These are phyloP conservation scores for Caryopteris hybrid DNA, from an alignment of 305 asterid genomes.

Conservation along the genomic window DNA sequence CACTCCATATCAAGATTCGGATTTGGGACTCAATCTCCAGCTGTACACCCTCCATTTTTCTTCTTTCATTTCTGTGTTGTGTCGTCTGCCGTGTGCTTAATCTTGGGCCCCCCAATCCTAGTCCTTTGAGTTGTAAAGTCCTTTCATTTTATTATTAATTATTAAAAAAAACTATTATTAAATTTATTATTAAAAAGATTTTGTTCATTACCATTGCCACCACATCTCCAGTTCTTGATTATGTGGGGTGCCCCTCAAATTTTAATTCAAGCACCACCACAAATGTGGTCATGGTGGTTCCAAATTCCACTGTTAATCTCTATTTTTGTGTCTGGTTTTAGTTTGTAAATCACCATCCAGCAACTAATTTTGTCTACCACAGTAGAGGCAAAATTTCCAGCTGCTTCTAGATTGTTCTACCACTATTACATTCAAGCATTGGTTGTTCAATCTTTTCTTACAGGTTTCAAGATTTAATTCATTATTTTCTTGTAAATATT, in stretches of 20 bases:
- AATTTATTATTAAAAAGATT: background rate
- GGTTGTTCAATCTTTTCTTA: too few species aligned
- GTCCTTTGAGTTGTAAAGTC: slow-evolving; percentile 19
- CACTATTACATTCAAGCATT: background rate
- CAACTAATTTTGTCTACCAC: slow-evolving; percentile 24
- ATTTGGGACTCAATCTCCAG: slow-evolving; percentile 18
- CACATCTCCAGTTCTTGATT: slow-evolving; percentile 20
- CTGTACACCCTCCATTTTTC: background rate
- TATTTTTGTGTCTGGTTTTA: slow-evolving; percentile 21
- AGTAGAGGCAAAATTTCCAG: background rate
- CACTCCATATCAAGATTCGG: too few species aligned
- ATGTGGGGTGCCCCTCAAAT: background rate
- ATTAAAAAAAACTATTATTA: background rate
- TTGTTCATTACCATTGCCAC: background rate
- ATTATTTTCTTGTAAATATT: too few species aligned
- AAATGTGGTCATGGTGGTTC: slow-evolving; percentile 22
- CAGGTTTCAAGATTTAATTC: too few species aligned
- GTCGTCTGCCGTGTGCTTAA: slow-evolving; percentile 1
- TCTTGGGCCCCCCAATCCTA: slow-evolving; percentile 12
- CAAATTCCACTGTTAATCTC: slow-evolving; percentile 6
- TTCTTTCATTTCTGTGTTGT: background rate
- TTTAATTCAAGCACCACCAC: slow-evolving; percentile 21
- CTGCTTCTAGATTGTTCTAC: background rate
- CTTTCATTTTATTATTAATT: slow-evolving; percentile 6
- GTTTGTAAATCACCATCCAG: slow-evolving; percentile 31